Conservation (phyloP, 768 basidiomycete species). For the Tephrocybe sp. region DNA sequence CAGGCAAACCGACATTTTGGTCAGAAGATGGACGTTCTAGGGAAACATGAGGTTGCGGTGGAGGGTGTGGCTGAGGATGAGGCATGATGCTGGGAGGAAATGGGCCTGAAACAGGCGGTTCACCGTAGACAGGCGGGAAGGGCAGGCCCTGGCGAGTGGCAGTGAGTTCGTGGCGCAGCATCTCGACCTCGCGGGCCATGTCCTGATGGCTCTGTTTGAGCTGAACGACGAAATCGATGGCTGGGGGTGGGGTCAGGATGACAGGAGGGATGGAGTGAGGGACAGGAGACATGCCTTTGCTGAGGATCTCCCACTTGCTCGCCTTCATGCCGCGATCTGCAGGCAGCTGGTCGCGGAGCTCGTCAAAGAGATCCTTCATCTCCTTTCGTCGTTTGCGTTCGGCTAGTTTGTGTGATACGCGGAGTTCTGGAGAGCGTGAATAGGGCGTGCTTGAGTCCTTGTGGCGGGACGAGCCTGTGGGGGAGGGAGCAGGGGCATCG, state of each 20-base stretch:
- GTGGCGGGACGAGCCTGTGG: too few relatives aligned
- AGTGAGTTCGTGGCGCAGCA: constrained; percentile 74
- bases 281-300: constrained; percentile 67
- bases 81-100: constrained; percentile 47
- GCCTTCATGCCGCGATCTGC: constrained; percentile 94
- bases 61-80: constrained; percentile 37
- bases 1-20: constrained; percentile 54
- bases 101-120: constrained; percentile 41
- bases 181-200: constrained; percentile 77
- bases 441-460: constrained; percentile 78
- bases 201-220: constrained; percentile 79
- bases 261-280: constrained; percentile 8
- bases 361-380: constrained; percentile 99
- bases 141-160: constrained; percentile 59
- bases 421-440: constrained; percentile 91
- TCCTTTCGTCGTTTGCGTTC: constrained; percentile 97
- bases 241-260: constrained; percentile 33
- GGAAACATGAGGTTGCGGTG: constrained; percentile 38
- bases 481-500: constrained; percentile 34
- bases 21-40: constrained; percentile 56
- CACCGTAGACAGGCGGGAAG: constrained; percentile 52
- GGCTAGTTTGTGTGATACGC: constrained; percentile 95
- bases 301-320: constrained; percentile 99
- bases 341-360: constrained; percentile 89
- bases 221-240: constrained; percentile 84